Percentiles rank a stretch among this genome's conserved stretches.
phyloP scores from a whole-genome alignment of 2,329 filamentous ascomycete species.

The Hypoxylon sp. region DNA sequence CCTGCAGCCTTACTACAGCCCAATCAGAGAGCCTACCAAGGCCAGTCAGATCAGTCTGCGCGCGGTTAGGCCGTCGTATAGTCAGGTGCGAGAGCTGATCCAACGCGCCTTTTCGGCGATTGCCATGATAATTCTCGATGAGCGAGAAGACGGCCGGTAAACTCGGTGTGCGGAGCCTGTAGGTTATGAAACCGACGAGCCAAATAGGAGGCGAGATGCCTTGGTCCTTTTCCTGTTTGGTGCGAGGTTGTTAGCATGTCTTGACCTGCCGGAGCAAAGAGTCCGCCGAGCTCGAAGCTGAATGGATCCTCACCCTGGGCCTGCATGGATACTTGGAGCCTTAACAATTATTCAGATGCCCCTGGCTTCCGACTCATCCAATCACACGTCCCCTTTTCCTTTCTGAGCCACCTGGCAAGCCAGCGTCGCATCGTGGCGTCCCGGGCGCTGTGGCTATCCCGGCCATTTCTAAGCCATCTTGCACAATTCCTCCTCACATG shows the following conservation, averaged over 20 bases:
- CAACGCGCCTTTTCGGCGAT: constrained; percentile 18
- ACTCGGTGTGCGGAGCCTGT: constrained; percentile 15
- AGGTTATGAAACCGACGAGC: constrained; percentile 30
- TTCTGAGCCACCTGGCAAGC: background rate
- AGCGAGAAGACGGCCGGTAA: constrained; percentile 16
- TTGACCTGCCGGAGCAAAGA: constrained; percentile 29
- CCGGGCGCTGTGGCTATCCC: background rate
- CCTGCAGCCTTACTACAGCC: constrained; percentile 18
- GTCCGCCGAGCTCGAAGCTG: constrained; percentile 12
- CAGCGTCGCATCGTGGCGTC: too few relatives aligned
- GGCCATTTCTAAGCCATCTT: background rate
- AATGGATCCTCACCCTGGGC: background rate
- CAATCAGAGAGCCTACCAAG: constrained; percentile 16
- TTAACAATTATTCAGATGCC: constrained; percentile 34
- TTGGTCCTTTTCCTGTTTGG: constrained; percentile 16
- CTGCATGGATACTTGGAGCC: constrained; percentile 31
- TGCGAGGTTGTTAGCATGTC: constrained; percentile 11
- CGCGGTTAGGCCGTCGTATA: constrained; percentile 10
- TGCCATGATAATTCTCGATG: constrained; percentile 32
- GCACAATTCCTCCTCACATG: background rate
- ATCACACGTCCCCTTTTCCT: background rate
- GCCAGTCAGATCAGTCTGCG: background rate
- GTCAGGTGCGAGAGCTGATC: constrained; percentile 14
- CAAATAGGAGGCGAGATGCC: constrained; percentile 11
- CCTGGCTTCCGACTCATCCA: background rate